Evolutionary conservation across 176 grass and related monocot genomes (phyloP), one percentile per base, ranked within the genome.

Genomic region (Phoenix roebelenii): DNA sequence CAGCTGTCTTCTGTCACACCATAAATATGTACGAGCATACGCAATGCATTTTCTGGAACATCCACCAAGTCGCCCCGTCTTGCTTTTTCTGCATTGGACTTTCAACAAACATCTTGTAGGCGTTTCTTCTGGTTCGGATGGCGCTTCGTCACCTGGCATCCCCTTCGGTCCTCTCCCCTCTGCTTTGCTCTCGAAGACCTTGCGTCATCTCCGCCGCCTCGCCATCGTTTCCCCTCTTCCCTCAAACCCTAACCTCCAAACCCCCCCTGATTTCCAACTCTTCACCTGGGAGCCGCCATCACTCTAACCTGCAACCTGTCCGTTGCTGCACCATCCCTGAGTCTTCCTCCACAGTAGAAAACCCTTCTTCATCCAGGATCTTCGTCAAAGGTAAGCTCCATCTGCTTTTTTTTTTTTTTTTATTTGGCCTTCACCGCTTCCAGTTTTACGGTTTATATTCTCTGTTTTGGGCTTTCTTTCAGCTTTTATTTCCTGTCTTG

Each of bases 361-460:
- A 28, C 10, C 59, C 28, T 19, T n/a, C 59, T 22, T 44, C 59
- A 20, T 62, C 59, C 29, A 62, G 30, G 59, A 44, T 62, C 59
- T 44, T 62, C 18, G 49, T 62, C 29, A 62, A 49, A 62, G 59
- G 59, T 62, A 62, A 44, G 35, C 35, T 44, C 1, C 35, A 12
- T 12, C 10, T 44, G 9, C 12, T 48, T n/a, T 19, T 5, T 7
- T 35, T 6, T 4, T 39, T 22, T 7, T 5, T 15, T 18, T 61
- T 44, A 5, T 62, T 30, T 1, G 1, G 1, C 0, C 0, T 6
- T 30, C 28, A 6, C 28, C 1, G 4, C 29, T 9, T 48, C 7
- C 18, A 3, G 7, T 16, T n/a, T 39, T 35, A 15, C n/a, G 19
- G 18, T 44, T 48, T 16, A 3, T 7, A 9, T 30, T 0, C 5